Percentiles rank a stretch among this genome's conserved stretches.
These are phyloP conservation scores for Cystoisospora suis DNA, from an alignment of 169 alveolate genomes.

Conservation along the genomic window DNA sequence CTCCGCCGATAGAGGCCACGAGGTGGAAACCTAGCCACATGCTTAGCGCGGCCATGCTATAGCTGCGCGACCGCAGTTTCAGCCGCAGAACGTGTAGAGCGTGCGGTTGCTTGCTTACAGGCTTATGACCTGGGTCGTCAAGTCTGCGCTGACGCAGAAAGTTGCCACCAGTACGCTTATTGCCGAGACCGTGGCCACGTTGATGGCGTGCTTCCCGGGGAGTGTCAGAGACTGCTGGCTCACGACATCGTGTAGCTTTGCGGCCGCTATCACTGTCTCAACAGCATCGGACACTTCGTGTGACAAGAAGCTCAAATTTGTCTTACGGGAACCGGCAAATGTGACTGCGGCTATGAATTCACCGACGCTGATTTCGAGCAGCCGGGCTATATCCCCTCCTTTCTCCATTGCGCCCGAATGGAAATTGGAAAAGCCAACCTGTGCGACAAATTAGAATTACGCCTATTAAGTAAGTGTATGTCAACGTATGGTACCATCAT, in stretches of 20 bases:
- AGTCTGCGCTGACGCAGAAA: slow-evolving; percentile 52
- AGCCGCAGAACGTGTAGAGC: background rate
- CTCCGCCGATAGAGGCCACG: slow-evolving; percentile 92
- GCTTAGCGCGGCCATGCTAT: slow-evolving; percentile 59
- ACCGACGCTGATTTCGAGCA: slow-evolving; percentile 77
- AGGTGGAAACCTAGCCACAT: slow-evolving; percentile 85
- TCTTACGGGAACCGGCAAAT: slow-evolving; percentile 88
- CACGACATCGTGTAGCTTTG: slow-evolving; percentile 87
- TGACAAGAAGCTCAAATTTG: background rate
- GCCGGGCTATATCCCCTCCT: slow-evolving; percentile 34
- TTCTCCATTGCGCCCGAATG: slow-evolving; percentile 57
- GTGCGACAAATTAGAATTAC: background rate
- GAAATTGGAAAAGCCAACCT: slow-evolving; percentile 67
- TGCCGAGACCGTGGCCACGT: slow-evolving; percentile 40
- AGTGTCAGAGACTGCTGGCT: slow-evolving; percentile 80
- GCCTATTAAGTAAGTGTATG: background rate
- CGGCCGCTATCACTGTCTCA: slow-evolving; percentile 87
- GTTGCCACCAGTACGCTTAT: slow-evolving; percentile 53
- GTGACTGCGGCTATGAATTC: slow-evolving; percentile 90
- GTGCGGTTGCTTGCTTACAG: slow-evolving; percentile 32
- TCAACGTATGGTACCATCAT: slow-evolving; percentile 81
- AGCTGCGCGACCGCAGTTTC: slow-evolving; percentile 2
- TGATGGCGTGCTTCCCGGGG: slow-evolving; percentile 78
- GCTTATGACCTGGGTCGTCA: slow-evolving; percentile 38
- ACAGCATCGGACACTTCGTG: no score